These are phyloP conservation scores for Fimicolochytrium jonesii DNA, from an alignment of 192 early-diverging fungal species.

Conservation along the genomic window DNA sequence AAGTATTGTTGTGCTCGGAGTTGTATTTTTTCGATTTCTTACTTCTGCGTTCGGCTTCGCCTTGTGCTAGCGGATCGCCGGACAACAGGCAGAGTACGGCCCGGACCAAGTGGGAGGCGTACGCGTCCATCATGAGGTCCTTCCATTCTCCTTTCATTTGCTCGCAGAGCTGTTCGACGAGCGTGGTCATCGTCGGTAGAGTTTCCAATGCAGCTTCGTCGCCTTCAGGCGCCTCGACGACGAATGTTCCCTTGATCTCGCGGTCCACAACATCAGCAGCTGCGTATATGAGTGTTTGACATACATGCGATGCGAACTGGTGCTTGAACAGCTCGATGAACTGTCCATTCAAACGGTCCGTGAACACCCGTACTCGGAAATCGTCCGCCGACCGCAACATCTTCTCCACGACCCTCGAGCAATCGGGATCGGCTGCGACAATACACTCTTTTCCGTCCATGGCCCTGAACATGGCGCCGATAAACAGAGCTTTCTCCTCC, in stretches of 20 bases:
- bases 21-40: constrained; percentile 66
- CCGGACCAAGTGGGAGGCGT: constrained; percentile 73
- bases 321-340: constrained; percentile 67
- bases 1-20: constrained; percentile 32
- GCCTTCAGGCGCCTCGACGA: constrained; percentile 19
- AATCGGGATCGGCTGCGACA: constrained; percentile 69
- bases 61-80: constrained; percentile 53
- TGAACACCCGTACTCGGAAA: constrained; percentile 69
- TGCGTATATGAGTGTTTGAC: constrained; percentile 73
- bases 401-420: constrained; percentile 78
- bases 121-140: constrained; percentile 61
- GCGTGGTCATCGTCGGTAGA: constrained; percentile 63
- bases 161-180: constrained; percentile 59
- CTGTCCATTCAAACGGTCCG: constrained; percentile 48
- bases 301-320: constrained; percentile 82
- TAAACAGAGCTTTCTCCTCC: constrained; percentile 52
- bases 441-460: constrained; percentile 69
- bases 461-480: constrained; percentile 73
- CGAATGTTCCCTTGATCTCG: constrained; percentile 47
- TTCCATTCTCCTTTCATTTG: constrained; percentile 39
- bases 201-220: constrained; percentile 22
- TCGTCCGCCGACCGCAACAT: constrained; percentile 65
- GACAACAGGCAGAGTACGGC: constrained; percentile 64
- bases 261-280: constrained; percentile 70
- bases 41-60: constrained; percentile 57